A percentile compares a stretch with the other conserved stretches of the same genome.
Evolutionary conservation across 768 basidiomycete species (phyloP).

Genomic region (Artomyces pyxidatus): DNA sequence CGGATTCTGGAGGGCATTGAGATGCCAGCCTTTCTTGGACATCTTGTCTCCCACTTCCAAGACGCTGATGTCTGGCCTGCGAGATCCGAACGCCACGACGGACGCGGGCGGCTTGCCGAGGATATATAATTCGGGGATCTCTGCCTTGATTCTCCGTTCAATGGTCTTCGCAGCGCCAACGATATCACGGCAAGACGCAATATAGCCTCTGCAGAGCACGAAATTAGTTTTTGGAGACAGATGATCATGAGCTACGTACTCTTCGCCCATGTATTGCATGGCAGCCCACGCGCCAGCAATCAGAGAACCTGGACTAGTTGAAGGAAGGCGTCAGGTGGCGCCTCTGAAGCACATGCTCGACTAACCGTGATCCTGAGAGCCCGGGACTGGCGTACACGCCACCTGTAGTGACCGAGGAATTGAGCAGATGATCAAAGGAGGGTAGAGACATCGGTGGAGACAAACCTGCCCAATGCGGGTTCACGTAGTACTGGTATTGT

Average conservation of each 20-base stretch:
- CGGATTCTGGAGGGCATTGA: constrained; percentile 76
- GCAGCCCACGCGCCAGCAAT: constrained; percentile 97
- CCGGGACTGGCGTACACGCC: constrained; percentile 89
- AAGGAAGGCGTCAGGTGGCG: not conserved
- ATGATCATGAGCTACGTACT: constrained; percentile 38
- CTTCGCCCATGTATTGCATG: constrained; percentile 85
- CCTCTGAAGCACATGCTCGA: not conserved
- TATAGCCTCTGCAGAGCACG: constrained; percentile 60
- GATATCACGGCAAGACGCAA: constrained; percentile 76
- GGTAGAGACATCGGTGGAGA: not conserved
- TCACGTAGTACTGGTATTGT: constrained; percentile 79
- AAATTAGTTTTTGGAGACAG: not conserved
- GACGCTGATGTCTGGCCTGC: constrained; percentile 45
- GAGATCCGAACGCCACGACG: constrained; percentile 81
- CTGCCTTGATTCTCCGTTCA: constrained; percentile 51
- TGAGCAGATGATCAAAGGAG: constrained; percentile 13
- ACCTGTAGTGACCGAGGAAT: constrained; percentile 32
- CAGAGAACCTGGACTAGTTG: constrained; percentile 50
- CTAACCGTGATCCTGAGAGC: constrained; percentile 82
- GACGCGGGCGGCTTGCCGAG: constrained; percentile 87
- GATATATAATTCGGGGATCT: constrained; percentile 79
- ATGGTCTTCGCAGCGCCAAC: constrained; percentile 68
- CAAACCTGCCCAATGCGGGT: constrained; percentile 67
- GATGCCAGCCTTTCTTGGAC: constrained; percentile 81
- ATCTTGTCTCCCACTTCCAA: constrained; percentile 88